Evolutionary conservation across 441 rosid genomes (phyloP), one percentile per base, ranked within the genome.

Genomic region (Bocquillonia castaneifolia): DNA sequence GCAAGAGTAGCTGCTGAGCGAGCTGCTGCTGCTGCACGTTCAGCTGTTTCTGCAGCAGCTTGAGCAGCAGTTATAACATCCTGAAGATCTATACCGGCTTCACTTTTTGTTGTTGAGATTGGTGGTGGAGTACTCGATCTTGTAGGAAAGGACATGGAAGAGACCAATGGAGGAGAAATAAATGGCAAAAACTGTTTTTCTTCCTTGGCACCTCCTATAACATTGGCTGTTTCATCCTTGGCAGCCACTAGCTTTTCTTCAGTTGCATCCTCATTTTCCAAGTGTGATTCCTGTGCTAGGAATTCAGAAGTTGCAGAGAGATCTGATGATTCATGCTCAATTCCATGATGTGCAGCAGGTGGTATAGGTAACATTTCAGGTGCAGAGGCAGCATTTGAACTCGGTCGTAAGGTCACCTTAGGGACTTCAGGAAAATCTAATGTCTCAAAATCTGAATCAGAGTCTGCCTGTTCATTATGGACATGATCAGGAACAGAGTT

Each of bases 1-100:
- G 97, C 98, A 70, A 94, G 94, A 79, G 86, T 82, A 61, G 99
- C 99, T 42, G 89, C 98, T 65, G 94, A 77, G 63, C 97, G 94
- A 51, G 99, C 99, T 6, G 97, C 96, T 18, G 96, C 82, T 47
- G 98, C 99, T 8, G 97, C 98, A 69, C 84, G 86, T 74, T 94
- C 98, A 10, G 99, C 98, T 51, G 81, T 66, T 53, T 92, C 97
- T 40, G 96, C 97, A 73, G 98, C 99, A 59, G 89, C 79, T 66
- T 90, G 91, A 66, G 98, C 98, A 55, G 97, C 97, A 29, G 80
- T 85, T 70, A 94, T 66, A 48, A 94, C 96, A 71, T 94, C 99
- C 78, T 84, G 88, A 72, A 92, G 77, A 83, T 92, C 97, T 51
- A 81, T 69, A 53, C 79, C 78, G 18, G 74, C 74, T 29, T 77